phyloP scores from a whole-genome alignment of 345 rosid species.

The thale cress (Arabidopsis thaliana) region TAIR10.1 NC_003071.7:15852501-15853000 shows the following conservation, averaged over 20 bases:
- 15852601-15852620: slow-evolving; percentile 25
- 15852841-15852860: not conserved
- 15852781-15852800: slow-evolving; percentile 18
- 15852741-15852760: slow-evolving; percentile 31
- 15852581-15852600: slow-evolving; percentile 34
- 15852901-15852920: not conserved
- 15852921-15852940: not conserved
- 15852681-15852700: slow-evolving; percentile 83
- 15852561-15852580: slow-evolving; percentile 96
- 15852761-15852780: slow-evolving; percentile 12
- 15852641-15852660: not conserved
- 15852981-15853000: slow-evolving; percentile 67
- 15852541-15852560: slow-evolving; percentile 81
- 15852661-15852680: slow-evolving; percentile 54
- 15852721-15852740: slow-evolving; percentile 99
- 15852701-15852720: slow-evolving; percentile 90
- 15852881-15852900: not conserved
- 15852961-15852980: slow-evolving; percentile 42
- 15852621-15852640: slow-evolving; percentile 17
- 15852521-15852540: slow-evolving; percentile 74
- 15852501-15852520: slow-evolving; percentile 94
- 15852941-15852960: not conserved
- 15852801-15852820: not conserved
- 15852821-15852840: not conserved
- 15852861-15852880: slow-evolving; percentile 4